Percentiles rank a stretch among this genome's conserved stretches.
Evolutionary conservation across 257 asterid genomes (phyloP).

Genomic region (Lycium ferocissimum): DNA sequence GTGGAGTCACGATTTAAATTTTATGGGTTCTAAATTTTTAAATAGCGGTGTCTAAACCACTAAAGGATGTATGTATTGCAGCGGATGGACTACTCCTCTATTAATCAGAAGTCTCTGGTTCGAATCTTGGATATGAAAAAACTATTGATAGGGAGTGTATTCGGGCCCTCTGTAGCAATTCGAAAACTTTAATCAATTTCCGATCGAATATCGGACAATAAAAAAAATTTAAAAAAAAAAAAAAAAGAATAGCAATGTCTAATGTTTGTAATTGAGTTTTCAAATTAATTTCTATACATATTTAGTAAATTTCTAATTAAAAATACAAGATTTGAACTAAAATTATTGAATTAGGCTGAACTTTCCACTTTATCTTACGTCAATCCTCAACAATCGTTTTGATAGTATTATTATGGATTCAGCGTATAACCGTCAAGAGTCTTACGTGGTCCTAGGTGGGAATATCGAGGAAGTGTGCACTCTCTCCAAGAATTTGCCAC

Average conservation of each 20-base stretch:
- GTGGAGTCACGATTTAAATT: background rate
- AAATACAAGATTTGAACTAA: background rate
- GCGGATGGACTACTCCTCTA: too few species aligned
- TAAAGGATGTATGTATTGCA: too few species aligned
- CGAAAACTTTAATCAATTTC: too few species aligned
- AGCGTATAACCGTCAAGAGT: background rate
- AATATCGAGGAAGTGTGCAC: background rate
- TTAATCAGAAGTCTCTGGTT: too few species aligned
- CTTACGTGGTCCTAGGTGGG: background rate
- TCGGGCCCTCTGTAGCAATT: too few species aligned
- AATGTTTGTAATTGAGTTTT: background rate
- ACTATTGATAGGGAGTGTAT: background rate
- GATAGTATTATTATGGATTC: background rate
- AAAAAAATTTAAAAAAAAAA: too few species aligned
- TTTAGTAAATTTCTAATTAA: background rate
- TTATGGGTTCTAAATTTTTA: too few species aligned
- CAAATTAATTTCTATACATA: background rate
- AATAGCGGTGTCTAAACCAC: too few species aligned
- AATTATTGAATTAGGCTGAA: background rate
- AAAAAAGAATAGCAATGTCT: too few species aligned
- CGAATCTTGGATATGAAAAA: too few species aligned
- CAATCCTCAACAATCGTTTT: background rate
- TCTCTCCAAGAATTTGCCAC: constrained; percentile 25
- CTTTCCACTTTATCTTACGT: too few species aligned
- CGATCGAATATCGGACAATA: too few species aligned